phyloP scores from a whole-genome alignment of 2,329 filamentous ascomycete species.

The Monosporascus sp. region DNA sequence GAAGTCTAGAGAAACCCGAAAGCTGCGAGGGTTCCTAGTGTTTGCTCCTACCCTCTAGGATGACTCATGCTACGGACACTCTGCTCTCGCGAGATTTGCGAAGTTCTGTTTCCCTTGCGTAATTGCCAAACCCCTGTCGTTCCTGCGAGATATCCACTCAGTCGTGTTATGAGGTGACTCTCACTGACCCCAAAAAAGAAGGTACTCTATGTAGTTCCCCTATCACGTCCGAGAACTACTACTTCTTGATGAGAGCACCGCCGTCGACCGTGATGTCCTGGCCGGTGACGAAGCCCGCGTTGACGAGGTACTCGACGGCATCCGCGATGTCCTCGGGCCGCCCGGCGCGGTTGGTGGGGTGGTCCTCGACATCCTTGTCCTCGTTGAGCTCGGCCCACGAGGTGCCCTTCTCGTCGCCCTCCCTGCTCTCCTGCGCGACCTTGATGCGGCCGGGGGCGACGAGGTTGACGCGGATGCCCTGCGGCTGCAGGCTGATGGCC shows the following conservation, averaged over 20 bases:
- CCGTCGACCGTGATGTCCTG: slow-evolving; percentile 24
- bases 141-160: too few relatives aligned
- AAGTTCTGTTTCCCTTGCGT: too few relatives aligned
- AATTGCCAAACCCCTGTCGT: too few relatives aligned
- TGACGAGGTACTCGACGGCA: slow-evolving; percentile 32
- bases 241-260: slow-evolving; percentile 21
- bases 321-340: slow-evolving; percentile 40
- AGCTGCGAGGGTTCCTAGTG: too few relatives aligned
- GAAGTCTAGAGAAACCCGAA: too few relatives aligned
- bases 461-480: slow-evolving; percentile 32
- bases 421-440: slow-evolving; percentile 39
- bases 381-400: slow-evolving; percentile 27
- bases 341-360: slow-evolving; percentile 39
- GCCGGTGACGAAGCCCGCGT: slow-evolving; percentile 24
- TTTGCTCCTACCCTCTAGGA: too few relatives aligned
- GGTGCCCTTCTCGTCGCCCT: slow-evolving; percentile 35
- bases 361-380: slow-evolving; percentile 35
- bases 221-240: neutral
- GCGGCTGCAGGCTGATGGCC: slow-evolving; percentile 27
- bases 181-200: too few relatives aligned
- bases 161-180: too few relatives aligned
- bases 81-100: too few relatives aligned
- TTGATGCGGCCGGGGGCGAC: slow-evolving; percentile 41
- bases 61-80: too few relatives aligned
- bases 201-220: too few relatives aligned